Percentiles rank a stretch among this genome's conserved stretches.
These are phyloP conservation scores for Phallus indusiatus DNA, from an alignment of 768 basidiomycete genomes.

Conservation along the genomic window DNA sequence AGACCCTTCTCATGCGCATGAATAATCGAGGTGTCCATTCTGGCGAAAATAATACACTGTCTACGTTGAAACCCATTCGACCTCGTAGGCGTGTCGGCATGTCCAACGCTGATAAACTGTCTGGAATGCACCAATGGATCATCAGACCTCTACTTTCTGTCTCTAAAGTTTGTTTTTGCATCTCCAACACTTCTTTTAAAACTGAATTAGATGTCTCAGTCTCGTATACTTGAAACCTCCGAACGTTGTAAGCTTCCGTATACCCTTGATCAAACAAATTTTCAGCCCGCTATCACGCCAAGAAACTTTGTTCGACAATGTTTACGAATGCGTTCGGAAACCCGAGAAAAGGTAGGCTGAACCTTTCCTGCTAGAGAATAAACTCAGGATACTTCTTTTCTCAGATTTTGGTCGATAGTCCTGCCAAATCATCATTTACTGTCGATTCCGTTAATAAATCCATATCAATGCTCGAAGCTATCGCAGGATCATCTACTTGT, in stretches of 20 bases:
- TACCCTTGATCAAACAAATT: constrained; percentile 61
- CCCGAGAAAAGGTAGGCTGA: constrained; percentile 12
- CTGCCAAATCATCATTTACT: neutral
- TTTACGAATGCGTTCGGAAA: constrained; percentile 15
- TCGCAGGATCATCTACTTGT: neutral
- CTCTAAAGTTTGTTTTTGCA: constrained; percentile 43
- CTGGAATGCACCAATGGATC: constrained; percentile 61
- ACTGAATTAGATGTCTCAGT: constrained; percentile 31
- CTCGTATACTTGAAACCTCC: constrained; percentile 74
- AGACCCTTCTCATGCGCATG: constrained; percentile 70
- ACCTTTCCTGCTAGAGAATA: neutral
- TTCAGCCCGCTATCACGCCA: constrained; percentile 60
- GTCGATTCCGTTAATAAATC: neutral
- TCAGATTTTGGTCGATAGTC: neutral
- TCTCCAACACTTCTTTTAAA: neutral
- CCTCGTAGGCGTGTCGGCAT: constrained; percentile 68
- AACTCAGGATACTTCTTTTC: neutral
- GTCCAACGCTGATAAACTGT: constrained; percentile 33
- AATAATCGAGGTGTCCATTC: neutral
- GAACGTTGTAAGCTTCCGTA: constrained; percentile 50
- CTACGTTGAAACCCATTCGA: constrained; percentile 15
- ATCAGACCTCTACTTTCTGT: constrained; percentile 61
- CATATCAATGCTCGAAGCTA: neutral
- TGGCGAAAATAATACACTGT: neutral
- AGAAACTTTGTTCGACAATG: constrained; percentile 63